Percentiles rank a stretch among this genome's conserved stretches.
Conservation (phyloP, 2,329 filamentous ascomycete genomes). For the Leptographium lundbergii region DNA sequence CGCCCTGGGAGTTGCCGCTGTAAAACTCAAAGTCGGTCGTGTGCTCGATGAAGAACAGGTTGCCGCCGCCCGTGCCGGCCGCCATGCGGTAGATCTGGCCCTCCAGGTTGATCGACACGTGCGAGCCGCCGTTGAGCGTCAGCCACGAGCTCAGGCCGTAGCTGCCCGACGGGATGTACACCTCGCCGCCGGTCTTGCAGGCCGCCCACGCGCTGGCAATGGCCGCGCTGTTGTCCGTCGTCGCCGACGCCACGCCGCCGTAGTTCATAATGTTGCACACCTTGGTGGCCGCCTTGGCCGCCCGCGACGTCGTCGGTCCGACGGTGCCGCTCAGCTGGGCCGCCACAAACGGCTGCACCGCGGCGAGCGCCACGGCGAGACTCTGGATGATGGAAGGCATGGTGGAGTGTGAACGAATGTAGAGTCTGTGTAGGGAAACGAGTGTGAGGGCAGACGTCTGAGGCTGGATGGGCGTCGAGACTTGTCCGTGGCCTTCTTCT, state of each 20-base stretch:
- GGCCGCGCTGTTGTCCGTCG: constrained; percentile 36
- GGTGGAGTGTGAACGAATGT: not conserved
- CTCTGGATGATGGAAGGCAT: not conserved
- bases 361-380: not conserved
- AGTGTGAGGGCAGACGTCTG: not conserved
- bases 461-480: not conserved
- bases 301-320: constrained; percentile 28
- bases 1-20: constrained; percentile 27
- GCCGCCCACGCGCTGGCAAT: constrained; percentile 35
- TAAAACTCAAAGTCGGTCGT: constrained; percentile 34
- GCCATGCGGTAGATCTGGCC: constrained; percentile 11
- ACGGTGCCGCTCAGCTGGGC: constrained; percentile 28
- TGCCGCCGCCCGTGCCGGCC: constrained; percentile 8
- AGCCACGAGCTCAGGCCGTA: constrained; percentile 13
- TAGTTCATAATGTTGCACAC: constrained; percentile 40
- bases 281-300: constrained; percentile 26
- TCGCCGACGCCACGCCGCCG: constrained; percentile 35
- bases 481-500: not conserved
- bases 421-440: not conserved
- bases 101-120: constrained; percentile 11
- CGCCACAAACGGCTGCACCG: not conserved
- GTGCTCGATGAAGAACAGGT: constrained; percentile 16
- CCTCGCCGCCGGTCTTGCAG: constrained; percentile 33
- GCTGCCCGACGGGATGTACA: constrained; percentile 12
- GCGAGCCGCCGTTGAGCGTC: constrained; percentile 8